Evolutionary conservation across 1,139 yeast species (phyloP), one percentile per base, ranked within the genome.

Genomic region (Pneumocystis jirovecii): DNA sequence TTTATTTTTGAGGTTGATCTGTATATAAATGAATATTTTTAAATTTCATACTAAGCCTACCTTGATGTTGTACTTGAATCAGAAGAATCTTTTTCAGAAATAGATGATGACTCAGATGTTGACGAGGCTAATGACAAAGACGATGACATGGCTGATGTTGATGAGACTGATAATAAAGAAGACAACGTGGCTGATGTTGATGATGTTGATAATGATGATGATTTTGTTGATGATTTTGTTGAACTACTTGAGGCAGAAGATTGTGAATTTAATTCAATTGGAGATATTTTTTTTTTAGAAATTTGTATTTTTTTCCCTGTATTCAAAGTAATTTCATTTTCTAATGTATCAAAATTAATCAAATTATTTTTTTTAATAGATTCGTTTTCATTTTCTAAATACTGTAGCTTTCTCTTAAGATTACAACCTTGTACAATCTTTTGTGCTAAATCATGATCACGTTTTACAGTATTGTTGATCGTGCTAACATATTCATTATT

Each of bases 21-120:
- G n/a, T n/a, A 25, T 10, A 50, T 3, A 19, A 25, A 12, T 50
- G 12, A 50, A 12, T 17, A 10, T 50, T 50, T 25, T 4, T 25
- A 50, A 12, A 50, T 12, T 25, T 10, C 3, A 7, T 12, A 50
- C 7, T 1, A 40, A 50, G 12, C 34, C n/a, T 50, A 50, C 57
- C 21, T 25, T 50, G 34, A 21, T 50, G 57, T n/a, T 25, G n/a
- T 50, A 29, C 4, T 12, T 50, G 34, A 50, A 60, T 60, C 19
- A 10, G 44, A 15, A 15, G 35, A 39, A 60, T 31, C 29, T 35
- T 42, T 17, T 39, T 31, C 12, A 61, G 44, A 67, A 63, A 8
- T 63, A 65, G 63, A 63, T 61, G 8, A 63, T 64, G 69, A 64
- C 17, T 25, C 7, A 12, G 61, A 21, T 21, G 61, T 21, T n/a